These are phyloP conservation scores for Micractinium conductrix DNA, from an alignment of 139 green algal species.

Conservation along the genomic window DNA sequence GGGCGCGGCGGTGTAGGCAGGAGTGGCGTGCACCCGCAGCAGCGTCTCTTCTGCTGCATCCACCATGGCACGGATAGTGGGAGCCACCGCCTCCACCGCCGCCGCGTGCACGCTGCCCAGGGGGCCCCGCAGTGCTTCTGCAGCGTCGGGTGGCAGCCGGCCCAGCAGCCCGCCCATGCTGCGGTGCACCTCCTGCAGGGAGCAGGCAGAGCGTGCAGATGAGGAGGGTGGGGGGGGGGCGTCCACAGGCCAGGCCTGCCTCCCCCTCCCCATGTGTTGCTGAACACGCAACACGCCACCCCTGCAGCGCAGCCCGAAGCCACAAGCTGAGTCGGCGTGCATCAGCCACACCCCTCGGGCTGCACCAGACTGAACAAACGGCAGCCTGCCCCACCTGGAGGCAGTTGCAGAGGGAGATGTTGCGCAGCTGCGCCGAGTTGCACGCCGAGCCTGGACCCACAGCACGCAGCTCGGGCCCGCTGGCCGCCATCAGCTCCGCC, in stretches of 20 bases:
- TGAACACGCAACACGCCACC: too few relatives aligned
- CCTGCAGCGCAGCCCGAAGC: too few relatives aligned
- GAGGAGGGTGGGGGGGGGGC: too few relatives aligned
- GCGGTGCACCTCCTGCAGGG: constrained; percentile 70
- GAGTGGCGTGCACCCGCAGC: constrained; percentile 59
- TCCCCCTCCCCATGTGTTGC: too few relatives aligned
- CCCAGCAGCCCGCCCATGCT: constrained; percentile 54
- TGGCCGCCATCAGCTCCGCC: constrained; percentile 76
- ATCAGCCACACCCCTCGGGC: too few relatives aligned
- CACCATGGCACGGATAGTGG: constrained; percentile 77
- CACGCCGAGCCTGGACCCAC: constrained; percentile 39
- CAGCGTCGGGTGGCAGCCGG: constrained; percentile 54
- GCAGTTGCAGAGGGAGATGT: constrained; percentile 81
- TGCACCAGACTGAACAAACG: too few relatives aligned
- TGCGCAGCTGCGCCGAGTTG: constrained; percentile 79
- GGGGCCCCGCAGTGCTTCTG: constrained; percentile 57
- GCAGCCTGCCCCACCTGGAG: constrained; percentile 61
- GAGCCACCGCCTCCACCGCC: constrained; percentile 67
- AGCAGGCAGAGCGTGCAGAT: too few relatives aligned
- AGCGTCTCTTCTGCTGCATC: constrained; percentile 62
- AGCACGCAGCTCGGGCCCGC: constrained; percentile 72
- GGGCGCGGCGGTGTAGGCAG: too few relatives aligned
- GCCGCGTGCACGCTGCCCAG: constrained; percentile 55
- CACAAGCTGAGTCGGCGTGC: too few relatives aligned
- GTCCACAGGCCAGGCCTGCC: too few relatives aligned